Conservation (phyloP, 352 stramenopile species). For the Pythium sp. region DNA sequence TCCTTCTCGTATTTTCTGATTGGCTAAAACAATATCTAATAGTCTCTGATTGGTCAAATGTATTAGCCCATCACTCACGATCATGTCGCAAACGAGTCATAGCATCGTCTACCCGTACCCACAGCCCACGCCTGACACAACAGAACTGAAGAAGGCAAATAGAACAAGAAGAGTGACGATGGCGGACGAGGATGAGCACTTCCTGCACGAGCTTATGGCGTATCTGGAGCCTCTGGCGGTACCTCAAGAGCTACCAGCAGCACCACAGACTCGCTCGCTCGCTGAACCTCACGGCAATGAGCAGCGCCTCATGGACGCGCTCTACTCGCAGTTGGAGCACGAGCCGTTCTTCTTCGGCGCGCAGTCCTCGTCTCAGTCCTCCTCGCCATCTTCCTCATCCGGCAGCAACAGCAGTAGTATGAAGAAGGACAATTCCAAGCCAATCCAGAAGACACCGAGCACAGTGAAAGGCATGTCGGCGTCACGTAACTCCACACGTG, state of each 20-base stretch:
- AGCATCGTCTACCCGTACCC: neutral
- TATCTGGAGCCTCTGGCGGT: neutral
- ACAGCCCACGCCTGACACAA: neutral
- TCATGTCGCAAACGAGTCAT: too few relatives aligned
- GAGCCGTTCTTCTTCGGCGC: neutral
- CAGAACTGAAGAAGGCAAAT: neutral
- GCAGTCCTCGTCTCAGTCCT: neutral
- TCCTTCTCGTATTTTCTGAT: too few relatives aligned
- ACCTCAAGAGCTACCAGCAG: neutral
- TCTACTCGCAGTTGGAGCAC: neutral
- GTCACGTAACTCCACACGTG: neutral
- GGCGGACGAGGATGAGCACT: constrained; percentile 7
- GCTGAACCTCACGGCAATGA: neutral
- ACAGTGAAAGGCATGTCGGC: neutral
- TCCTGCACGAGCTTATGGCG: constrained; percentile 5
- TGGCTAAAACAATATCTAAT: too few relatives aligned
- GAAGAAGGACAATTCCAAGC: neutral
- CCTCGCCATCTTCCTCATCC: neutral
- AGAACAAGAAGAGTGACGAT: neutral
- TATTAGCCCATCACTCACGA: too few relatives aligned
- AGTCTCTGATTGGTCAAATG: too few relatives aligned
- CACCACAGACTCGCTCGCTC: neutral
- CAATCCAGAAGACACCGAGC: neutral
- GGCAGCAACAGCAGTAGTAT: neutral
- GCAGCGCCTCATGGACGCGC: neutral